Percentiles rank a stretch among this genome's conserved stretches.
These are phyloP conservation scores for Maudiozyma serrabonitensis DNA, from an alignment of 805 yeast genomes.

Conservation along the genomic window DNA sequence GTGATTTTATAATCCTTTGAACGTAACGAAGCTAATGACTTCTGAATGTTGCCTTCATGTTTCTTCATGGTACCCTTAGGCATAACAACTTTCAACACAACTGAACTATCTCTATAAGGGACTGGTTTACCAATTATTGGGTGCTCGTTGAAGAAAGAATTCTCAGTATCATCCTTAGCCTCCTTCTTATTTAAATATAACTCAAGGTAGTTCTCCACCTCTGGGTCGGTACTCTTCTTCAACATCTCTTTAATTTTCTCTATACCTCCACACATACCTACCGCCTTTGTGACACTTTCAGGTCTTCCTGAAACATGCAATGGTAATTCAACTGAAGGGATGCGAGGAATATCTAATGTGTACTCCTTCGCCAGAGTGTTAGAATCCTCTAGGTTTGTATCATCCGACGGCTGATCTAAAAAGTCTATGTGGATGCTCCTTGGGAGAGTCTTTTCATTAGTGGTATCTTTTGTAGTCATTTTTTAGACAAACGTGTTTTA, in stretches of 20 bases:
- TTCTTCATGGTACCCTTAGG: constrained; percentile 44
- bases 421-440: neutral
- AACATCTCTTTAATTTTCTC: constrained; percentile 27
- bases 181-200: constrained; percentile 28
- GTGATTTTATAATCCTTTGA: constrained; percentile 34
- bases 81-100: constrained; percentile 47
- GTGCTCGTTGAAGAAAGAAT: constrained; percentile 39
- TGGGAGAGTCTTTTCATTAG: neutral
- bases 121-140: constrained; percentile 46
- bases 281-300: constrained; percentile 50
- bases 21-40: constrained; percentile 32
- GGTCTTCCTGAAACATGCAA: constrained; percentile 39
- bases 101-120: constrained; percentile 43
- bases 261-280: constrained; percentile 61
- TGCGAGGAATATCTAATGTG: constrained; percentile 64
- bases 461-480: neutral
- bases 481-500: too few relatives aligned
- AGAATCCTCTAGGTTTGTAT: neutral
- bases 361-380: constrained; percentile 38
- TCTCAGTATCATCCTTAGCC: constrained; percentile 27
- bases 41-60: constrained; percentile 35
- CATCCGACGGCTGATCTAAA: neutral
- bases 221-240: constrained; percentile 20
- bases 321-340: constrained; percentile 72
- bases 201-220: constrained; percentile 21